phyloP scores from a whole-genome alignment of 176 grass and related monocot species.

The Miscanthus lutarioriparius region DNA sequence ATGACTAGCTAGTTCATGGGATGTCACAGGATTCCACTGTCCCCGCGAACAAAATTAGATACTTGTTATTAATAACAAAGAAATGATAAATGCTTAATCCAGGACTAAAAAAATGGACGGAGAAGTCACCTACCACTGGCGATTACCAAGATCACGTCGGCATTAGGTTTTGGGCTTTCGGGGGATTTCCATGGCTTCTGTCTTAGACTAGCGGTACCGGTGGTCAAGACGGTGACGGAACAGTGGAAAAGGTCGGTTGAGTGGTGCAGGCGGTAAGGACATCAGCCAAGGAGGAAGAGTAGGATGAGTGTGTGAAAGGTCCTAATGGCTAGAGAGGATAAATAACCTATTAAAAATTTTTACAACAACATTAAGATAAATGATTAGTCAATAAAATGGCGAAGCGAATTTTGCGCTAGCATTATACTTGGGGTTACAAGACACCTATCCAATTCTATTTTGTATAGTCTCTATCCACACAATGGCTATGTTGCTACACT shows the following conservation, averaged over 20 bases:
- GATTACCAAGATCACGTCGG: too few species aligned
- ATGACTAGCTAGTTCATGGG: background rate
- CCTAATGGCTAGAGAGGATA: too few species aligned
- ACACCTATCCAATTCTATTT: too few species aligned
- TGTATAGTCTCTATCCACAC: too few species aligned
- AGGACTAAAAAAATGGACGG: background rate
- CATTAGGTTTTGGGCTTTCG: background rate
- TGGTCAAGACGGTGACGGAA: background rate
- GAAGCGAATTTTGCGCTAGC: too few species aligned
- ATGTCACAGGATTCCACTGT: background rate
- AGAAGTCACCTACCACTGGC: background rate
- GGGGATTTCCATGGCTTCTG: background rate
- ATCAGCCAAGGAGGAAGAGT: background rate
- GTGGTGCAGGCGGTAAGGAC: background rate
- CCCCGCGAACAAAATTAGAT: background rate
- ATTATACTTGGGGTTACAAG: too few species aligned
- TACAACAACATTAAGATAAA: too few species aligned
- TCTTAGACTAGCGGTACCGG: accelerated
- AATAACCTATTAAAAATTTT: too few species aligned
- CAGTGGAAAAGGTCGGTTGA: background rate
- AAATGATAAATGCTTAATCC: background rate
- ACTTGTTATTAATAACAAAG: background rate
- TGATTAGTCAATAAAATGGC: too few species aligned
- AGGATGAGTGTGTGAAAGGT: too few species aligned
- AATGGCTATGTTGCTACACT: too few species aligned